Evolutionary conservation across 306 rosid genomes (phyloP).

Genomic region (Hylodesmum podocarpum): DNA sequence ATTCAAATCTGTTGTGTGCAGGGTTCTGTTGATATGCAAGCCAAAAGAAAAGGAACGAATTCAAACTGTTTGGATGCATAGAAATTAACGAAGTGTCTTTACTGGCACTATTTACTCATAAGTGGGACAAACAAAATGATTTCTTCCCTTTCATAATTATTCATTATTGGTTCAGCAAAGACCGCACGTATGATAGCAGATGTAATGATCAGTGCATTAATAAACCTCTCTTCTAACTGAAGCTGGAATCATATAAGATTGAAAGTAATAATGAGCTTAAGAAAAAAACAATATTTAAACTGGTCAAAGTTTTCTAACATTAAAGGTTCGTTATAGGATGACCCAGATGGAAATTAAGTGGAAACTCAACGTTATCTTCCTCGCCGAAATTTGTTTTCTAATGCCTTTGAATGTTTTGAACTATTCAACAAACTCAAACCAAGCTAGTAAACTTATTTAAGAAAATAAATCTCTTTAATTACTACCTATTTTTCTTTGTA

Average conservation of each 20-base stretch:
- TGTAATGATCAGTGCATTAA: conserved; percentile 32
- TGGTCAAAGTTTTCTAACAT: background rate
- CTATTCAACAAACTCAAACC: background rate
- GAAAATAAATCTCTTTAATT: background rate
- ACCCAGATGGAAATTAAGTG: conserved; percentile 1
- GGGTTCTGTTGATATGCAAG: conserved; percentile 10
- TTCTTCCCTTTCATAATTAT: conserved; percentile 10
- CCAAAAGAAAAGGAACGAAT: conserved; percentile 20
- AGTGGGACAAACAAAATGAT: conserved; percentile 40
- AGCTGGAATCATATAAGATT: conserved; percentile 35
- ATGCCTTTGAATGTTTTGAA: background rate
- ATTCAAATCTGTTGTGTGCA: conserved; percentile 10
- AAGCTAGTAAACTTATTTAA: background rate
- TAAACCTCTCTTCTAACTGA: conserved; percentile 24
- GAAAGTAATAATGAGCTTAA: conserved; percentile 43
- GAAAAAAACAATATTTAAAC: background rate
- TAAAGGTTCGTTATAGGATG: background rate
- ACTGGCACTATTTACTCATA: conserved; percentile 19
- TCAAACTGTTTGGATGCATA: conserved; percentile 20
- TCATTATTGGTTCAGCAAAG: conserved; percentile 32
- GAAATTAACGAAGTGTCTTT: conserved; percentile 34
- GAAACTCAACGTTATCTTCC: conserved; percentile 9
- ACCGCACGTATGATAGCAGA: conserved; percentile 41
- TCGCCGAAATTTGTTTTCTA: background rate
- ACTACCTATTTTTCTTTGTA: background rate